Evolutionary conservation across 495 filamentous ascomycete species (phyloP).

Genomic region (Lindgomyces ingoldianus): DNA sequence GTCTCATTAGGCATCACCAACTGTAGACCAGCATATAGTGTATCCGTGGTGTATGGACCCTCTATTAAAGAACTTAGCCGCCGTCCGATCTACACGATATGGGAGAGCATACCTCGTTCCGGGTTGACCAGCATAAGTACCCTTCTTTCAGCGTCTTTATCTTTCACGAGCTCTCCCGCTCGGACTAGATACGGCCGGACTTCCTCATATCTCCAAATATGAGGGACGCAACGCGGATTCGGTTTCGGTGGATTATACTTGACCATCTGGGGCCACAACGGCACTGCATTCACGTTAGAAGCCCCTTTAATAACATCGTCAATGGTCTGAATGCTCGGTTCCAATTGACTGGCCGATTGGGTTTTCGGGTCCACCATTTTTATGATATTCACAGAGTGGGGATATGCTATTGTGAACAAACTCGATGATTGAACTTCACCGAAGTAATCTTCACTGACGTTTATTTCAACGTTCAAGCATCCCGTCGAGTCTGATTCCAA

Average conservation of each 20-base stretch:
- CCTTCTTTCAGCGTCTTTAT: constrained; percentile 51
- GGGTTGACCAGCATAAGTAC: constrained; percentile 56
- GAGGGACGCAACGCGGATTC: constrained; percentile 46
- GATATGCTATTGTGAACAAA: too few species aligned
- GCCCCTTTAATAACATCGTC: constrained; percentile 19
- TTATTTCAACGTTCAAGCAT: too few species aligned
- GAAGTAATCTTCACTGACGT: too few species aligned
- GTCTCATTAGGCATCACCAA: constrained; percentile 54
- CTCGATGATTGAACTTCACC: too few species aligned
- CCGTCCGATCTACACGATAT: background rate
- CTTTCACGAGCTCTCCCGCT: constrained; percentile 48
- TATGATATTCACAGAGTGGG: too few species aligned
- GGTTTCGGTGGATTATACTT: constrained; percentile 49
- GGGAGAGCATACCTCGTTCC: constrained; percentile 42
- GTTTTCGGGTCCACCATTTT: background rate
- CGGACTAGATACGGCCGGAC: constrained; percentile 48
- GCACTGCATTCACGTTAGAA: constrained; percentile 35
- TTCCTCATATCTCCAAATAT: constrained; percentile 49
- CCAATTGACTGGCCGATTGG: constrained; percentile 1
- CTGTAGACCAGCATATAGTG: constrained; percentile 54
- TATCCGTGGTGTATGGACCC: constrained; percentile 54
- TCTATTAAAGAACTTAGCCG: background rate
- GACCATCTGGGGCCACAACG: constrained; percentile 52
- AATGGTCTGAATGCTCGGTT: constrained; percentile 10
- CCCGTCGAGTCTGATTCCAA: too few species aligned